Evolutionary conservation across 1,139 yeast species (phyloP).

Genomic region (Wickerhamomyces sp.): DNA sequence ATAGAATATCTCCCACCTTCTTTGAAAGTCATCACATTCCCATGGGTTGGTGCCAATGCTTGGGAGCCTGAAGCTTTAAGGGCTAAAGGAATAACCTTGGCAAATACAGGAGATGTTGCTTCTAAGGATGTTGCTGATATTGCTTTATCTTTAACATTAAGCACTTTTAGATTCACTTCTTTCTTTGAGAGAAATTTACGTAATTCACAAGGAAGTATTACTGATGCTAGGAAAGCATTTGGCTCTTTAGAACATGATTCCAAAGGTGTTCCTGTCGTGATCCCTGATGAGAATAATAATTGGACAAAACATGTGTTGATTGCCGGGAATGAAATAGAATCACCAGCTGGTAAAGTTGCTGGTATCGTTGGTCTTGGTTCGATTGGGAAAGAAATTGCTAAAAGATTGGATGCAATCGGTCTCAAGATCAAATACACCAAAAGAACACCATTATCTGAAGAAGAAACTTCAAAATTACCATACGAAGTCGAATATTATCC

Average conservation of each 20-base stretch:
- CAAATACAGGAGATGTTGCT: slow-evolving; percentile 20
- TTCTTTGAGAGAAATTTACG: slow-evolving; percentile 43
- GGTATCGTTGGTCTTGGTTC: slow-evolving; percentile 76
- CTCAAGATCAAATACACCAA: slow-evolving; percentile 65
- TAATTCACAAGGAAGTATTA: slow-evolving; percentile 19
- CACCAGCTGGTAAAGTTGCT: slow-evolving; percentile 56
- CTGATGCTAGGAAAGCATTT: slow-evolving; percentile 30
- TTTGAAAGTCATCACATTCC: slow-evolving; percentile 54
- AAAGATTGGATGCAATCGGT: slow-evolving; percentile 51
- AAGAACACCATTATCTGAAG: slow-evolving; percentile 41
- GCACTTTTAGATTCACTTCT: slow-evolving; percentile 57
- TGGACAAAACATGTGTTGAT: slow-evolving; percentile 34
- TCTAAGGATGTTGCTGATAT: slow-evolving; percentile 47
- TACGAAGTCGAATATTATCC: slow-evolving; percentile 42
- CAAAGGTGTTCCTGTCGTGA: slow-evolving; percentile 14
- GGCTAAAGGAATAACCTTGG: slow-evolving; percentile 13
- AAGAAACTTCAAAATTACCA: slow-evolving; percentile 33
- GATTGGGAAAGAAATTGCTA: slow-evolving; percentile 64
- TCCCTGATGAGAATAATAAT: slow-evolving; percentile 8
- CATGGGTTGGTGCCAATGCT: slow-evolving; percentile 69
- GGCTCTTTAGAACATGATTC: slow-evolving; percentile 33
- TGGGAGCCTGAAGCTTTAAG: slow-evolving; percentile 42
- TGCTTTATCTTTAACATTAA: slow-evolving; percentile 55
- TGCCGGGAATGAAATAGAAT: slow-evolving; percentile 43
- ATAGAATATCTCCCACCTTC: slow-evolving; percentile 46